Conservation (phyloP, 345 rosid species). For the Arabidopsis suecica region DNA sequence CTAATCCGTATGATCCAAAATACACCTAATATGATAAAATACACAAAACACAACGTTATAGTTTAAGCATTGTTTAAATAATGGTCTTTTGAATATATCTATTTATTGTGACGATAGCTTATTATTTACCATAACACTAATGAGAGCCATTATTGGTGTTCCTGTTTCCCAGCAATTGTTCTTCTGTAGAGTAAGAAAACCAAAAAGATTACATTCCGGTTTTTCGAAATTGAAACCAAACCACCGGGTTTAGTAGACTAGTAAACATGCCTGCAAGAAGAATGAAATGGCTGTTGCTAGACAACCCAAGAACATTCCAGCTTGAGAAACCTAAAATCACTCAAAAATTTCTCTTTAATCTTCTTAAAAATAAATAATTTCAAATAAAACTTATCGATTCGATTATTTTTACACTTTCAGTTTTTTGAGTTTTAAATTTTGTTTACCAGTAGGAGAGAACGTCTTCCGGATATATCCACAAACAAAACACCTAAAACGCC, state of each 20-base stretch:
- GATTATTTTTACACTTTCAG: neutral
- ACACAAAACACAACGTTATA: neutral
- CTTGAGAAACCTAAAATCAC: conserved; percentile 63
- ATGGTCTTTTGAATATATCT: neutral
- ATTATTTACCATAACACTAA: conserved; percentile 44
- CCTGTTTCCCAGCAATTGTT: conserved; percentile 47
- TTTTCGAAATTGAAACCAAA: neutral
- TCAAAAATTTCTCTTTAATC: neutral
- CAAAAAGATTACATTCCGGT: neutral
- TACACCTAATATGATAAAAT: conserved; percentile 37
- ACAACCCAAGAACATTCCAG: conserved; percentile 82
- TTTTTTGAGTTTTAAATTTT: neutral
- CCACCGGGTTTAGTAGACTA: conserved; percentile 7
- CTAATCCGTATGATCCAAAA: conserved; percentile 48
- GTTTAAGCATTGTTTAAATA: neutral
- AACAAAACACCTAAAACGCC: conserved; percentile 65
- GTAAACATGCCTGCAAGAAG: conserved; percentile 52
- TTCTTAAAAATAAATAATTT: neutral
- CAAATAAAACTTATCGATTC: neutral
- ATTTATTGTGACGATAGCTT: conserved; percentile 10
- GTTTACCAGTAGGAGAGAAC: conserved; percentile 75
- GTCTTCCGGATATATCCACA: conserved; percentile 79
- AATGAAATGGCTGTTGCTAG: conserved; percentile 63
- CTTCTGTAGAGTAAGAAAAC: conserved; percentile 49
- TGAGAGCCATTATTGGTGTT: conserved; percentile 44